A percentile compares a stretch with the other conserved stretches of the same genome.
phyloP scores from a whole-genome alignment of 495 filamentous ascomycete species.

The Lichina pygmaea region DNA sequence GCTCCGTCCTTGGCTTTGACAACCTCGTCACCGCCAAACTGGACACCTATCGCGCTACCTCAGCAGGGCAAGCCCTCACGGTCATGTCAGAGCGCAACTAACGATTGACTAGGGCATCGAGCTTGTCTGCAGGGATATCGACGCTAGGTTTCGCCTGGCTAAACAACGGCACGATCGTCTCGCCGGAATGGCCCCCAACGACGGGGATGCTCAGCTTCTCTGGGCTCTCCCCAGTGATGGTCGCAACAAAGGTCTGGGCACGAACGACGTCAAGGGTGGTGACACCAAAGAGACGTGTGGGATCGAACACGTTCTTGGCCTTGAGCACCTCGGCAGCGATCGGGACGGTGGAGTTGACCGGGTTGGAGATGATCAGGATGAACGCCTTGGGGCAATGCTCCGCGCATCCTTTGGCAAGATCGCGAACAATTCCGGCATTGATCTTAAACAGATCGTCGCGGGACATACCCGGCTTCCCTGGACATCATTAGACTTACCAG shows the following conservation, averaged over 20 bases:
- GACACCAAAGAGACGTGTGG: conserved; percentile 86
- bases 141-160: conserved; percentile 62
- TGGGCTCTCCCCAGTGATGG: conserved; percentile 58
- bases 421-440: conserved; percentile 84
- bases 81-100: conserved; percentile 7
- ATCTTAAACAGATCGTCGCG: conserved; percentile 98
- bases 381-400: conserved; percentile 74
- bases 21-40: conserved; percentile 97
- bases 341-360: conserved; percentile 95
- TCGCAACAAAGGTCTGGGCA: conserved; percentile 85
- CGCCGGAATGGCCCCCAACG: conserved; percentile 88
- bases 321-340: conserved; percentile 94
- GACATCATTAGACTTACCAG: not conserved
- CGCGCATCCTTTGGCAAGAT: conserved; percentile 60
- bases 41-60: conserved; percentile 30
- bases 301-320: conserved; percentile 71
- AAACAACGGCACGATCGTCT: conserved; percentile 94
- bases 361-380: conserved; percentile 92
- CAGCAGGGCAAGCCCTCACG: not conserved
- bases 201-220: conserved; percentile 66
- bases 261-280: conserved; percentile 96
- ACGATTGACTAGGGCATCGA: conserved; percentile 70
- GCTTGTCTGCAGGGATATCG: conserved; percentile 61
- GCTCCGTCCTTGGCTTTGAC: conserved; percentile 92
- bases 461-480: conserved; percentile 97